Evolutionary conservation across 371 early-diverging fungal species (phyloP).

Genomic region (Mucor lusitanicus): DNA sequence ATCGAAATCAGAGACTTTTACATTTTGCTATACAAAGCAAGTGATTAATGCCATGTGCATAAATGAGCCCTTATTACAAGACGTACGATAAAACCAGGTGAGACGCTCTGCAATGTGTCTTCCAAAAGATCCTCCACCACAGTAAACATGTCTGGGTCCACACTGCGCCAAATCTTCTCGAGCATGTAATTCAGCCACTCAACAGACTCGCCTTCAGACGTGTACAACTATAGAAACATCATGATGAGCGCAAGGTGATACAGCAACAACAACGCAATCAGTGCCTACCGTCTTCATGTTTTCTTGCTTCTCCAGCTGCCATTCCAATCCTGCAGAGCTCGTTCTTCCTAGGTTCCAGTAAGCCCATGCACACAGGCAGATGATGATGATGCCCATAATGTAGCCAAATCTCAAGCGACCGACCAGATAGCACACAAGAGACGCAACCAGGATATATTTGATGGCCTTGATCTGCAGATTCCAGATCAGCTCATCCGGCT

Average conservation of each 20-base stretch:
- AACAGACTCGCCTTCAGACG: conserved; percentile 44
- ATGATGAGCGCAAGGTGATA: too few species aligned
- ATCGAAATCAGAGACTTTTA: conserved; percentile 45
- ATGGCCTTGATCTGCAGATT: conserved; percentile 33
- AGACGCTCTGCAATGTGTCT: conserved; percentile 33
- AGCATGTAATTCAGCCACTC: conserved; percentile 50
- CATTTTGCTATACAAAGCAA: conserved; percentile 28
- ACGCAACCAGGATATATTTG: conserved; percentile 28
- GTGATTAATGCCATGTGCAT: not conserved
- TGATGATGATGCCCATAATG: conserved; percentile 14
- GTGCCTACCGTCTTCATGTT: conserved; percentile 34
- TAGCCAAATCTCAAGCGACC: conserved; percentile 29
- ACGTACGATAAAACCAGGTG: conserved; percentile 41
- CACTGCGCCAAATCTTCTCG: conserved; percentile 48
- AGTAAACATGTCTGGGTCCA: conserved; percentile 39
- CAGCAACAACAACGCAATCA: too few species aligned
- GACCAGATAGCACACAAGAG: conserved; percentile 26
- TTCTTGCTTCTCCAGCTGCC: conserved; percentile 41
- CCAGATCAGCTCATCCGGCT: conserved; percentile 25
- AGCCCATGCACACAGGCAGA: conserved; percentile 25
- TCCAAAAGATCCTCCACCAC: conserved; percentile 38
- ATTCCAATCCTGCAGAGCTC: conserved; percentile 24
- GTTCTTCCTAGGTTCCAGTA: conserved; percentile 35
- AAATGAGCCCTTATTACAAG: not conserved
- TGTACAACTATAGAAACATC: conserved; percentile 32